These are phyloP conservation scores for Populus pruinosa DNA, from an alignment of 345 rosid genomes.

Conservation along the genomic window DNA sequence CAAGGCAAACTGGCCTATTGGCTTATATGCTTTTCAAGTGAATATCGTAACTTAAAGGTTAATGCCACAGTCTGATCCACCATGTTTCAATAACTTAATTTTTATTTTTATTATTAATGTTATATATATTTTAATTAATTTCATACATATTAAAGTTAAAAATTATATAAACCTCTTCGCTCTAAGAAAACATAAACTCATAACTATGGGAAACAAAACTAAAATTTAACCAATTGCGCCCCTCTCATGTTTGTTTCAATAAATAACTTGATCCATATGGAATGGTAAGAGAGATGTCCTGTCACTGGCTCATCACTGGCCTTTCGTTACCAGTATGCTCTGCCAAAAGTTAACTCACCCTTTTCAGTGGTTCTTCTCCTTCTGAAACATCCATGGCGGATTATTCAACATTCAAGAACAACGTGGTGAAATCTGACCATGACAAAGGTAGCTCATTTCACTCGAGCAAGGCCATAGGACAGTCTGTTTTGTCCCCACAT, in stretches of 20 bases:
- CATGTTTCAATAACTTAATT: too few species aligned
- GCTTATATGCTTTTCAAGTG: neutral
- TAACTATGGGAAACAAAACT: too few species aligned
- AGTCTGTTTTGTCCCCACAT: slow-evolving; percentile 9
- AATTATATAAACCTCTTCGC: too few species aligned
- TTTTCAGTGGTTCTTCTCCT: neutral
- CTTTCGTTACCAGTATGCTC: neutral
- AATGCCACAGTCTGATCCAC: too few species aligned
- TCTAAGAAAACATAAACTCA: too few species aligned
- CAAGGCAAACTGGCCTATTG: neutral
- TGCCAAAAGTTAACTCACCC: neutral
- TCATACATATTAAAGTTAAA: rapidly evolving
- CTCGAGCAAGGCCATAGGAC: neutral
- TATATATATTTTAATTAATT: too few species aligned
- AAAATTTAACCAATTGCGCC: too few species aligned
- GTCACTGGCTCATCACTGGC: neutral
- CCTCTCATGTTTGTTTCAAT: too few species aligned
- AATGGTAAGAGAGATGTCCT: neutral
- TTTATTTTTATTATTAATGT: too few species aligned
- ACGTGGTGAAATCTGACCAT: neutral
- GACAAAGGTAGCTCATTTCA: neutral
- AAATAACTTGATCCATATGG: neutral
- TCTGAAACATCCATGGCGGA: neutral
- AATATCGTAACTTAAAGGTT: neutral
- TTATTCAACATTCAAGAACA: neutral